A percentile compares a stretch with the other conserved stretches of the same genome.
phyloP scores from a whole-genome alignment of 768 basidiomycete species.

The Tylopilus subfusipes region DNA sequence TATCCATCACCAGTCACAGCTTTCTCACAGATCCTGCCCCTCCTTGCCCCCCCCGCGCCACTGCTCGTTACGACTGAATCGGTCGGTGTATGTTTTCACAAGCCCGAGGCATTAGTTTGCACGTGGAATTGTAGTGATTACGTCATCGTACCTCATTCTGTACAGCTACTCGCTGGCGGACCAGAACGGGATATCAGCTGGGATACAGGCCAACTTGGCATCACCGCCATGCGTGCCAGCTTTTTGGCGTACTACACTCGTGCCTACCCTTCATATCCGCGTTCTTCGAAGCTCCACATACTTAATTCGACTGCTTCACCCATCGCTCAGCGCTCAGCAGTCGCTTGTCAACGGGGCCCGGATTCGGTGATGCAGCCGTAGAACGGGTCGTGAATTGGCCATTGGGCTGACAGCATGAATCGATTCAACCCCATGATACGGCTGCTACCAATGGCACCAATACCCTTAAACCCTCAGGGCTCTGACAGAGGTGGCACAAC shows the following conservation, averaged over 20 bases:
- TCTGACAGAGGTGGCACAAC: no score
- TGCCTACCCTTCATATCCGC: constrained; percentile 22
- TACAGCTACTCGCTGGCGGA: constrained; percentile 9
- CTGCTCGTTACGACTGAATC: no score
- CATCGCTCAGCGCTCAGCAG: neutral
- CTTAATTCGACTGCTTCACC: neutral
- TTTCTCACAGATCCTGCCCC: neutral
- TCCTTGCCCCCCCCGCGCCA: no score
- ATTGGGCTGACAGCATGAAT: constrained; percentile 4
- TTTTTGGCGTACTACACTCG: no score
- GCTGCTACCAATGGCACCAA: neutral
- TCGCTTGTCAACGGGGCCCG: neutral
- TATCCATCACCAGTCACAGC: no score
- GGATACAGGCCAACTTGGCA: neutral
- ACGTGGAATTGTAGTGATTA: constrained; percentile 26
- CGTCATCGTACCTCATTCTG: constrained; percentile 23
- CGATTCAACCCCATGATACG: neutral
- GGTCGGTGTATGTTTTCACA: constrained; percentile 5
- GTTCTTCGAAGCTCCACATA: constrained; percentile 7
- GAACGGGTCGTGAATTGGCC: constrained; percentile 1
- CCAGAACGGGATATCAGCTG: constrained; percentile 3
- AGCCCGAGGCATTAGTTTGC: constrained; percentile 7
- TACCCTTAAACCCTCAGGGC: neutral
- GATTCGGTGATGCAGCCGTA: constrained; percentile 16
- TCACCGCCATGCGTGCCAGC: constrained; percentile 1